These are phyloP conservation scores for Saraca asoca DNA, from an alignment of 331 rosid species.

Conservation along the genomic window DNA sequence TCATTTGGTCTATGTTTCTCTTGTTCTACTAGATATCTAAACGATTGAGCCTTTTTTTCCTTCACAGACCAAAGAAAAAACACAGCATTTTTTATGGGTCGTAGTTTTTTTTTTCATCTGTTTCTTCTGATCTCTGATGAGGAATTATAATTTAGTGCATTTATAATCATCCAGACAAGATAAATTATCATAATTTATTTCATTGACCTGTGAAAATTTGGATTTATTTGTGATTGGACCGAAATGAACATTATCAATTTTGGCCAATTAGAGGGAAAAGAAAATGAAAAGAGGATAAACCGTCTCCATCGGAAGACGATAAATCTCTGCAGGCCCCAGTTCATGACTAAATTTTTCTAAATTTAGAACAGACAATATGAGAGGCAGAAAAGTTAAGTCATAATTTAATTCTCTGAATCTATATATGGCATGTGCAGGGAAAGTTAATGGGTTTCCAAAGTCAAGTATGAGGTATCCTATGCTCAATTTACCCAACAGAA, in stretches of 20 bases:
- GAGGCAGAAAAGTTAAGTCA: constrained; percentile 44
- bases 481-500: constrained; percentile 33
- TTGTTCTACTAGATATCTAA: constrained; percentile 1
- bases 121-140: constrained; percentile 7
- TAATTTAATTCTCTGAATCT: constrained; percentile 28
- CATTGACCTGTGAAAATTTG: not conserved
- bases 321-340: not conserved
- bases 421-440: constrained; percentile 29
- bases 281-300: not conserved
- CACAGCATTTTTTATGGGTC: not conserved
- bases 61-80: not conserved
- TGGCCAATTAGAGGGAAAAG: not conserved
- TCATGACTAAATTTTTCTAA: too few species aligned
- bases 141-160: not conserved
- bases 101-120: not conserved
- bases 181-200: not conserved
- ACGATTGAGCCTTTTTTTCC: not conserved
- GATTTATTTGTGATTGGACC: constrained; percentile 38
- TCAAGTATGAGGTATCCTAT: constrained; percentile 47
- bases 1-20: constrained; percentile 34
- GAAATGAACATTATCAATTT: constrained; percentile 39
- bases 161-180: not conserved
- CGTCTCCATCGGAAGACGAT: not conserved
- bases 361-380: constrained; percentile 35
- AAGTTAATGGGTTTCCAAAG: constrained; percentile 50